phyloP scores from a whole-genome alignment of 306 rosid genomes.

The Gastrolobium bilobum region DNA sequence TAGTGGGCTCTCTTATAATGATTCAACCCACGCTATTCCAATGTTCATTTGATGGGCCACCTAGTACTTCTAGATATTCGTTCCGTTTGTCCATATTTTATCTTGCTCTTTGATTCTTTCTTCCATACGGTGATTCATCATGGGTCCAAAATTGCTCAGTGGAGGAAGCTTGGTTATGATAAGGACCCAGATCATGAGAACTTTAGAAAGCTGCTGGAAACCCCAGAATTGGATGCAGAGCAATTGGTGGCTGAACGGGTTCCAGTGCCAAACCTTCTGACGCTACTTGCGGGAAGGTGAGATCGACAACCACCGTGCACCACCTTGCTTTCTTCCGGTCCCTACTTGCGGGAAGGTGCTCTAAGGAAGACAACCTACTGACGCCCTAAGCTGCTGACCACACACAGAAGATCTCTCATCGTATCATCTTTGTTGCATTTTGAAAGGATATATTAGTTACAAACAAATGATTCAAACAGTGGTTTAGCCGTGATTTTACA shows the following conservation, averaged over 20 bases:
- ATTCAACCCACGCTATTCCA: conserved; percentile 90
- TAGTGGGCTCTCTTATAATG: conserved; percentile 88
- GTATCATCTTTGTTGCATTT: too few relatives aligned
- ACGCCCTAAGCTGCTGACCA: too few relatives aligned
- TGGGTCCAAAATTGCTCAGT: conserved; percentile 84
- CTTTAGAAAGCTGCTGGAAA: conserved; percentile 83
- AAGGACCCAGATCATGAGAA: conserved; percentile 84
- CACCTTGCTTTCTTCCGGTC: too few relatives aligned
- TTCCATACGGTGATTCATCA: conserved; percentile 86
- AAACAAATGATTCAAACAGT: too few relatives aligned
- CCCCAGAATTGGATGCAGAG: conserved; percentile 85
- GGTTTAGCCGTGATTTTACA: too few relatives aligned
- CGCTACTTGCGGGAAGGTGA: too few relatives aligned
- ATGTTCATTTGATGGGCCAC: conserved; percentile 91
- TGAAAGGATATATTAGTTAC: too few relatives aligned
- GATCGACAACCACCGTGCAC: too few relatives aligned
- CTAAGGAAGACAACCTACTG: too few relatives aligned
- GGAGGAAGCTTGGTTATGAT: conserved; percentile 90
- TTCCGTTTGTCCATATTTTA: conserved; percentile 79
- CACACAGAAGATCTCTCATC: too few relatives aligned
- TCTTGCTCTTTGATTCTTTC: conserved; percentile 89
- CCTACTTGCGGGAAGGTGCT: too few relatives aligned
- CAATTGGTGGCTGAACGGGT: conserved; percentile 72
- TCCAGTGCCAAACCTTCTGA: conserved; percentile 86
- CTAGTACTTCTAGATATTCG: conserved; percentile 84